These are phyloP conservation scores for Scleroderma bovista DNA, from an alignment of 768 basidiomycete genomes.

Conservation along the genomic window DNA sequence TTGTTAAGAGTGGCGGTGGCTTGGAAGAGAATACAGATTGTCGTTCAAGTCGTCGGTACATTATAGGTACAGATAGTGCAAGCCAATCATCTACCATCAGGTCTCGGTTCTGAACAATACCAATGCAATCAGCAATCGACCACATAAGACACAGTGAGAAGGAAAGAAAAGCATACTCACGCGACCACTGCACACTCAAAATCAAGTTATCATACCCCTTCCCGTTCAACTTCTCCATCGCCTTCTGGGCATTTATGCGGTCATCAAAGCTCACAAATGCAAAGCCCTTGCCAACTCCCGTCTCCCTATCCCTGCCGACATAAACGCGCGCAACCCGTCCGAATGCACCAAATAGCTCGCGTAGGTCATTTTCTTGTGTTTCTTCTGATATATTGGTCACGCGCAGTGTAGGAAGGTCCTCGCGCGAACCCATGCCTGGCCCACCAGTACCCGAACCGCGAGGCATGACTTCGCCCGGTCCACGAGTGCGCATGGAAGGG, in stretches of 20 bases:
- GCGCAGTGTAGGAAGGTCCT: constrained; percentile 93
- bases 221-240: constrained; percentile 89
- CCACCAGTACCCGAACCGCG: constrained; percentile 36
- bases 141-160: constrained; percentile 38
- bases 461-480: constrained; percentile 71
- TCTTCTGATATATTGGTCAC: constrained; percentile 97
- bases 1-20: too few species aligned
- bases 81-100: constrained; percentile 31
- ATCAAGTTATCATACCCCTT: constrained; percentile 92
- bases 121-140: not conserved
- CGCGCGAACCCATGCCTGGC: constrained; percentile 50
- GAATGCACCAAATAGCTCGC: constrained; percentile 85
- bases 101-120: constrained; percentile 38
- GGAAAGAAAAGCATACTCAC: constrained; percentile 36
- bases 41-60: not conserved
- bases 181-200: constrained; percentile 60
- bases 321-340: constrained; percentile 86
- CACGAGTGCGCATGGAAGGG: constrained; percentile 80
- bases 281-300: constrained; percentile 92
- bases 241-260: constrained; percentile 69
- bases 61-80: constrained; percentile 3
- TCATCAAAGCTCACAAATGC: constrained; percentile 97
- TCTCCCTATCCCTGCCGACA: constrained; percentile 91
- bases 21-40: too few species aligned
- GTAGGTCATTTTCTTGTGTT: constrained; percentile 88